phyloP scores from a whole-genome alignment of 2,329 filamentous ascomycete genomes.

The Leptodontidium sp. region DNA sequence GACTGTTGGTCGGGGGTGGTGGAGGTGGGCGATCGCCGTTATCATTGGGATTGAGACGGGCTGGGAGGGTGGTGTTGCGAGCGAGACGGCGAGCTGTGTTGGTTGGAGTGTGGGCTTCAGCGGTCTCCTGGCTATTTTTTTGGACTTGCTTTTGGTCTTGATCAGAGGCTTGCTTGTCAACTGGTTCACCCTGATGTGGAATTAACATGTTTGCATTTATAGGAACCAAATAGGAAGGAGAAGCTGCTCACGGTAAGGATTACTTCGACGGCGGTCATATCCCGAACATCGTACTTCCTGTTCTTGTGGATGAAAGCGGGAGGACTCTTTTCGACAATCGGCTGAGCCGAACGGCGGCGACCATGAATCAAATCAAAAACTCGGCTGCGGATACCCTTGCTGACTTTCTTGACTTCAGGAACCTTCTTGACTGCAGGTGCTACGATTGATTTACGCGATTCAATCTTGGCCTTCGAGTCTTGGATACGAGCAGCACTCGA shows the following conservation, averaged over 20 bases:
- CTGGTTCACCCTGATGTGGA: constrained; percentile 5
- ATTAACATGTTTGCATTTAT: neutral
- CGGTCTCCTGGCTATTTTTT: neutral
- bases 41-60: neutral
- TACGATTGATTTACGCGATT: neutral
- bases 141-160: constrained; percentile 2
- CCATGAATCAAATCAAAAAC: constrained; percentile 20
- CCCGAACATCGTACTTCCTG: neutral
- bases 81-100: neutral
- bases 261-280: neutral
- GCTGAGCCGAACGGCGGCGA: constrained; percentile 15
- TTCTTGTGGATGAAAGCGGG: neutral
- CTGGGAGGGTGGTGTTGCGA: neutral
- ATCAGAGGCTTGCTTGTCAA: constrained; percentile 1
- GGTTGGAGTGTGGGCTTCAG: neutral
- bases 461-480: constrained; percentile 13
- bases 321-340: neutral
- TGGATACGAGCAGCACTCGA: constrained; percentile 3
- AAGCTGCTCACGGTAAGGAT: neutral
- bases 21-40: constrained; percentile 1
- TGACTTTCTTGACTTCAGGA: constrained; percentile 16
- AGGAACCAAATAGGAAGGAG: neutral
- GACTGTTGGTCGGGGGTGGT: neutral
- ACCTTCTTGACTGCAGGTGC: constrained; percentile 1
- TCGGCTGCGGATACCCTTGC: constrained; percentile 19